A percentile compares a stretch with the other conserved stretches of the same genome.
Evolutionary conservation across 2,329 filamentous ascomycete genomes (phyloP).

Genomic region (Cordyceps tenuipes): DNA sequence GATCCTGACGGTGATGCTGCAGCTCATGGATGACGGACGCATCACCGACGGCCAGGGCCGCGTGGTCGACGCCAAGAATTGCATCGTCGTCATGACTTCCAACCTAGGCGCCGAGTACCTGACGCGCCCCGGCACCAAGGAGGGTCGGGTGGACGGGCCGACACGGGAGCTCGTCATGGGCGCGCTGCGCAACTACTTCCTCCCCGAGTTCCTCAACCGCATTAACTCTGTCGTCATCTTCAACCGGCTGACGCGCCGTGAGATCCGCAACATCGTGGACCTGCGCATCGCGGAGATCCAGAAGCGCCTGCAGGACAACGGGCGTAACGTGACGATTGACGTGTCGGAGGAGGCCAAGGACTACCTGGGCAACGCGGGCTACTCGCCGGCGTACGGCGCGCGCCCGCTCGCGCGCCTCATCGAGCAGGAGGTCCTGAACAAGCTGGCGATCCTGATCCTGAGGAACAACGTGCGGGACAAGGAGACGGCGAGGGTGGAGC

Average conservation of each 20-base stretch:
- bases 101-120: slow-evolving; percentile 94
- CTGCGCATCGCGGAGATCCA: slow-evolving; percentile 83
- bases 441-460: slow-evolving; percentile 82
- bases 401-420: slow-evolving; percentile 82
- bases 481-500: slow-evolving; percentile 69
- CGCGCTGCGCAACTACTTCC: slow-evolving; percentile 87
- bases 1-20: slow-evolving; percentile 90
- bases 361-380: slow-evolving; percentile 83
- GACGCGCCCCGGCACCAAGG: slow-evolving; percentile 65
- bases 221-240: slow-evolving; percentile 97
- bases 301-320: slow-evolving; percentile 77
- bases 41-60: slow-evolving; percentile 97
- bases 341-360: slow-evolving; percentile 81
- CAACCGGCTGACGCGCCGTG: slow-evolving; percentile 81
- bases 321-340: slow-evolving; percentile 76
- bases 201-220: slow-evolving; percentile 97
- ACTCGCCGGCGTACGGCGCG: slow-evolving; percentile 92
- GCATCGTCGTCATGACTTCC: slow-evolving; percentile 98
- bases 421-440: slow-evolving; percentile 94
- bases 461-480: slow-evolving; percentile 78
- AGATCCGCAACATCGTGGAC: slow-evolving; percentile 95
- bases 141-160: slow-evolving; percentile 77
- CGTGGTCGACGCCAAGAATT: slow-evolving; percentile 91
- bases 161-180: slow-evolving; percentile 87
- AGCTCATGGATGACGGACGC: slow-evolving; percentile 97